Evolutionary conservation across 495 filamentous ascomycete species (phyloP), one percentile per base, ranked within the genome.

Genomic region (Aspergillus sparsus): DNA sequence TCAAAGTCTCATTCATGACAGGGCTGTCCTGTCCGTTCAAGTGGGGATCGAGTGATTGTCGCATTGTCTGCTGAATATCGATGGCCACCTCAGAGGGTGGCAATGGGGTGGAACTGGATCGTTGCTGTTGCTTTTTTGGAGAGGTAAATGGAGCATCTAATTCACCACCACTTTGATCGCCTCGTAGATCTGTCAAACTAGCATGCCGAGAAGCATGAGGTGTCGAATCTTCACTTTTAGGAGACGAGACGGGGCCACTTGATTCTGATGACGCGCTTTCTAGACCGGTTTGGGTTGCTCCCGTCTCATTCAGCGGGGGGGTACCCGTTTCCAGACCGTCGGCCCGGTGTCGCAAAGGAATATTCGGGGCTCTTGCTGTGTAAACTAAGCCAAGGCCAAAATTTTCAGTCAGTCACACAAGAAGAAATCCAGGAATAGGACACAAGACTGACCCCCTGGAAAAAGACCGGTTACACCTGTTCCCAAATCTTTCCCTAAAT

Each of bases 1-100:
- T 96, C 58, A 99, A 74, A 0, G 95, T 98, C 68, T 99, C 93
- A 68, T 96, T 92, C 80, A 99, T 90, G 31, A 98, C 93, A 3
- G 92, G 90, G 67, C 90, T 93, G 31, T 85, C 82, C 62, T 85
- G 77, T 33, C 66, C 66, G 39, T 72, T 74, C 57, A 74, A 49
- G 60, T 81, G 69, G 60, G 72, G 66, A 62, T 75, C 68, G 31
- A 83, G 67, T 41, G 77, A 71, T 60, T 83, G 68, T 15, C 74
- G 75, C 53, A 80, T 75, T 7, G 79, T 73, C 55, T 77, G 75
- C 53, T 81, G 80, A 15, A 77, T 75, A 47, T 78, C 76, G 42
- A 78, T 71, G 2, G 71, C 70, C 32, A 80, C 67, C 13, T 71
- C 70, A 10, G 68, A 73, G 35, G 69, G 70, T 42, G 74, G 76